Base-by-base conservation (phyloP, 2,329 filamentous ascomycete genomes). In the Aspergillus puulaauensis region DNA sequence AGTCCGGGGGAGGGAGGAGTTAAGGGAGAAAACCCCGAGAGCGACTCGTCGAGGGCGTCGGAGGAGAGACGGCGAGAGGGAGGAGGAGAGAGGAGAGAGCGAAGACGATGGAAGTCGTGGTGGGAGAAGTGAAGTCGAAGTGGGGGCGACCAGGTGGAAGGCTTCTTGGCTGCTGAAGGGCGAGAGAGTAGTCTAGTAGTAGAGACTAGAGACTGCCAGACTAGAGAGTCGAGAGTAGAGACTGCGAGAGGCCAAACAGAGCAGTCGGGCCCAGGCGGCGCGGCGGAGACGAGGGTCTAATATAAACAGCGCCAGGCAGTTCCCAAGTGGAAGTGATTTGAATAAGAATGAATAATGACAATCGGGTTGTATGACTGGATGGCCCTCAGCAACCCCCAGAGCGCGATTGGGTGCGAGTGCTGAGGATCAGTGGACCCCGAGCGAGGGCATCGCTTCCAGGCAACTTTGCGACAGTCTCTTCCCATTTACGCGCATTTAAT, bases 381-480 rank as follows among this genome's bases (percentile, higher is more conserved):
- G 19, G 41, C 39, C 27, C 47, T 31, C 27, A 31, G 27, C 27
- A 11, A 9, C 4, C 9, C 27, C 27, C 27, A 31, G 27, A 31
- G 27, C 27, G 27, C 27, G 27, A 31, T 46, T 37, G 41, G 43
- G 52, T 8, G 6, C 14, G 23, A 15, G 44, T 2, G 24, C 12
- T 49, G 55, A 50, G 55, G 51, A 53, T 48, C 50, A 59, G 60
- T 62, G 61, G 48, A 57, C 47, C 51, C 60, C 54, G 45, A 50
- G n/a, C 14, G 52, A 60, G 51, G 57, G 49, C 57, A 57, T 51
- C 52, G 39, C 59, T 49, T 52, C 56, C 55, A 63, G 62, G 61
- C 58, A 64, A 64, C 59, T 59, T 58, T 59, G 9, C 27, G 27
- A 31, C 8, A 11, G 27, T 9, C 27, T 31, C 27, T 31, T 31